Base-by-base conservation (phyloP, 2,329 filamentous ascomycete species). In the Ophiognomonia clavigignenti-juglandacearum region DNA sequence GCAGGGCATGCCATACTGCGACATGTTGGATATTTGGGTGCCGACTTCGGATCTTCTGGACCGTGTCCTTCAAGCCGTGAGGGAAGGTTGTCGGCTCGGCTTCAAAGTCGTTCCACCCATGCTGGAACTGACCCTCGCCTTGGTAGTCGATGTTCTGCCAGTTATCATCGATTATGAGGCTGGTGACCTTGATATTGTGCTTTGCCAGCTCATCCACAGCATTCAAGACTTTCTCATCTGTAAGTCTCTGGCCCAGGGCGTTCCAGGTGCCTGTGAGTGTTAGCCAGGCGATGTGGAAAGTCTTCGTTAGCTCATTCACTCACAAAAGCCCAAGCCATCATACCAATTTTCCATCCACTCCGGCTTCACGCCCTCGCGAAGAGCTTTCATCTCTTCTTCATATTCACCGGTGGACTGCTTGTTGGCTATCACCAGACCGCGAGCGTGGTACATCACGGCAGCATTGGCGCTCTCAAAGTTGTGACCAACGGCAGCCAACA, bases 91-190 rank as follows among this genome's bases (percentile, higher is more conserved):
- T 72, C 10, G 80, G 75, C 48, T 95, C 87, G 0, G 92, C 93
- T 61, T 97, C 91, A 54, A 98, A 97, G 7, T 85, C 79, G 9
- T 80, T 78, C 89, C 87, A 95, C 22, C 83, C 77, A 47, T 77
- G 67, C 41, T 78, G 74, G 52, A 77, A 80, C 53, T 80, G 75
- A 16, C 72, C 70, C 4, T 71, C 59, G 0, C 73, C 73, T 20
- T 61, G 56, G 24, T 73, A 67, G 54, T 78, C 80, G 39, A 95
- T 75, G 8, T 85, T 80, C 64, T 96, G 91, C 93, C 93, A 98
- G 57, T 95, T 95, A 61, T 98, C 93, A 57, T 98, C 93, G 53
- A 98, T 95, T 52, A 97, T 96, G 2, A 98, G 73, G 58, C 83
- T 95, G 0, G 82, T 84, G 38, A 97, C 76, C 35, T 85, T 82